phyloP scores from a whole-genome alignment of 179 eudicot genomes.

The Silene vulgaris region DNA sequence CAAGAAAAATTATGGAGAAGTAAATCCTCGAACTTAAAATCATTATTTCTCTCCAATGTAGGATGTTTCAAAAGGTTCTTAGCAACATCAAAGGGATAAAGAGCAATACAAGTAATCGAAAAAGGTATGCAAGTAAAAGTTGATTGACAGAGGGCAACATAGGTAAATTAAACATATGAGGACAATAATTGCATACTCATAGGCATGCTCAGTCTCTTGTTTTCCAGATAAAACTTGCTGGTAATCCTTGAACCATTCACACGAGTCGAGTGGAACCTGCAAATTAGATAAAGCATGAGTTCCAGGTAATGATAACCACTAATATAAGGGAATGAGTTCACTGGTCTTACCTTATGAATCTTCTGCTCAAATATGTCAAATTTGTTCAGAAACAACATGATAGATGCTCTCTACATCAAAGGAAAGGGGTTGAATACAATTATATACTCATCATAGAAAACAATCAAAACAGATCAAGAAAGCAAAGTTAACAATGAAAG shows the following conservation, averaged over 20 bases:
- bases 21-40: background rate
- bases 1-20: background rate
- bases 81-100: background rate
- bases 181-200: slow-evolving; percentile 61
- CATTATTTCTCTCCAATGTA: background rate
- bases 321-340: slow-evolving; percentile 15
- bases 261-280: slow-evolving; percentile 71
- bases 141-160: background rate
- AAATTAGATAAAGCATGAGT: background rate
- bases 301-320: slow-evolving; percentile 16
- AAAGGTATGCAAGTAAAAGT: background rate
- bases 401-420: slow-evolving; percentile 84
- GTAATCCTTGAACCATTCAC: slow-evolving; percentile 96
- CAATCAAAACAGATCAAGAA: background rate
- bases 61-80: background rate
- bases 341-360: slow-evolving; percentile 63
- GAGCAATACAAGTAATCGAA: background rate
- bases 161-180: background rate
- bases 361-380: slow-evolving; percentile 93
- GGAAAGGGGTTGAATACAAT: slow-evolving; percentile 19
- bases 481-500: background rate
- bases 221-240: slow-evolving; percentile 78
- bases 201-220: slow-evolving; percentile 91
- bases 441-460: slow-evolving; percentile 9
- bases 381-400: slow-evolving; percentile 94